Conservation (phyloP, 2,329 filamentous ascomycete genomes). For the Cladophialophora yegresii region DNA sequence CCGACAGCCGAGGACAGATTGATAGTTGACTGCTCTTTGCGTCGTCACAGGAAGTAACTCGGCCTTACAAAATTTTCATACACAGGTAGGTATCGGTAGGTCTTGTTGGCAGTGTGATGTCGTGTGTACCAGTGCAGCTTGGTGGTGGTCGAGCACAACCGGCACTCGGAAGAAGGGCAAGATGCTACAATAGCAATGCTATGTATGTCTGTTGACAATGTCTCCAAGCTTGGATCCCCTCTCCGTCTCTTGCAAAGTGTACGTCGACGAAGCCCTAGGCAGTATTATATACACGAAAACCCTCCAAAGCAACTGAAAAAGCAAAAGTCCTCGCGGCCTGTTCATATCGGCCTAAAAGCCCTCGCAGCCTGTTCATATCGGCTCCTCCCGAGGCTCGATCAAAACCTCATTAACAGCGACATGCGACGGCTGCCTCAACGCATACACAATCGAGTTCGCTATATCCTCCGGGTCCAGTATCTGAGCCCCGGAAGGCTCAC, state of each 20-base stretch:
- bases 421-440: constrained; percentile 71
- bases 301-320: not conserved
- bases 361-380: constrained; percentile 53
- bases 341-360: constrained; percentile 57
- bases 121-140: not conserved
- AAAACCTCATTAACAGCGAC: constrained; percentile 79
- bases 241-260: not conserved
- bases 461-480: constrained; percentile 74
- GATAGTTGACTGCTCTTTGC: not conserved
- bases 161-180: not conserved
- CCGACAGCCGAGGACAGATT: not conserved
- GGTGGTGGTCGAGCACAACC: not conserved
- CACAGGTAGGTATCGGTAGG: not conserved
- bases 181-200: not conserved
- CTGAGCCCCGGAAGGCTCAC: constrained; percentile 72
- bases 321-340: not conserved
- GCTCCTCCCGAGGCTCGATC: constrained; percentile 75
- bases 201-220: not conserved
- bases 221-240: not conserved
- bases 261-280: not conserved
- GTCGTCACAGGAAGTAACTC: not conserved
- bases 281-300: not conserved
- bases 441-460: constrained; percentile 71
- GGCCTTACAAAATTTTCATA: not conserved
- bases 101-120: not conserved